Base-by-base conservation (phyloP, 208 protist genomes). In the Trypanosoma melophagium region DNA sequence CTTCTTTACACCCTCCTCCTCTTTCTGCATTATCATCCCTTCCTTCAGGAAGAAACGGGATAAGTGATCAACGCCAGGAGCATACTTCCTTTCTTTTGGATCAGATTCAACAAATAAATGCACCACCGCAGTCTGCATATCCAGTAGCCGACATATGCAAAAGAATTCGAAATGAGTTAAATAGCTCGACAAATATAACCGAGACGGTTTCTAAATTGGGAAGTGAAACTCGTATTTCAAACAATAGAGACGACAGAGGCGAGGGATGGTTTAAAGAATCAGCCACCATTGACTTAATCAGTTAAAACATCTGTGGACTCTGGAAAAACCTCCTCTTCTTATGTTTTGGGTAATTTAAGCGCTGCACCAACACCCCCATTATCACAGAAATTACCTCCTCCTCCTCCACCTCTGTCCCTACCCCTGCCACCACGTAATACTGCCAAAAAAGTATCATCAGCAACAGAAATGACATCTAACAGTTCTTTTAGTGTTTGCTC, bases 81-180 rank as follows among this genome's bases (percentile, higher is more conserved):
- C 51, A 60, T 28, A 51, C 42, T 31, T 60, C 63, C 41, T 69
- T 69, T 41, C 12, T 69, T 24, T n/a, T 69, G 7, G 25, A 60
- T 12, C 63, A 69, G 19, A 60, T 69, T 24, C 41, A 69, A 16
- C 53, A 60, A 24, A 40, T 69, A 10, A 59, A 51, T 53, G 51
- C 14, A 19, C 54, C 54, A n/a, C 14, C 42, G 21, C 21, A 19
- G 7, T 24, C 50, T 35, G n/a, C 53, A 8, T 60, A 38, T 10
- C 42, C 53, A 40, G 40, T 42, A n/a, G 38, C 16, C 7, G 31
- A 69, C 14, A 44, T 60, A 13, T 50, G 60, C 25, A 25, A 14
- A 49, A 7, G 41, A 13, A 60, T 50, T 38, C 25, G 25, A 14
- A 13, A 40, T 13, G 24, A 64, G 41, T 7, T n/a, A 21, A 31